phyloP scores from a whole-genome alignment of 495 filamentous ascomycete species.

The Alectoria sarmentosa region DNA sequence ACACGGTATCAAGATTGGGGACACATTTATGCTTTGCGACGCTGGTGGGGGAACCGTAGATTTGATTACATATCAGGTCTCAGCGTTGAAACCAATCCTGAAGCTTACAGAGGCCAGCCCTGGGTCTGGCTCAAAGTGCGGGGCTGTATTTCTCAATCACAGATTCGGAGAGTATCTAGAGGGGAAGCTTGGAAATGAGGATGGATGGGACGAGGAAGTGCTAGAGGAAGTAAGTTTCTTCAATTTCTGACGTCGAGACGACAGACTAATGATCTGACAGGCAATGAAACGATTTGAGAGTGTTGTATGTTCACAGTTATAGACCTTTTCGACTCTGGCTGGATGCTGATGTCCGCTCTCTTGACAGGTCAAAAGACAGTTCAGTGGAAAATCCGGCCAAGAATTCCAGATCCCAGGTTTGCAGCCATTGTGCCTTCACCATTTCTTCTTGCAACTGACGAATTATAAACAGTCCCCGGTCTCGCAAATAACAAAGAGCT shows the following conservation, averaged over 20 bases:
- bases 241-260: neutral
- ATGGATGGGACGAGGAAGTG: conserved; percentile 51
- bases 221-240: conserved; percentile 40
- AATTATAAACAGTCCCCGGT: conserved; percentile 17
- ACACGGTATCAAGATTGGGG: conserved; percentile 54
- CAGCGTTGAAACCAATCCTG: conserved; percentile 33
- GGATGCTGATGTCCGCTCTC: neutral
- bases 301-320: conserved; percentile 1
- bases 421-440: neutral
- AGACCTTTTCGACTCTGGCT: neutral
- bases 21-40: conserved; percentile 71
- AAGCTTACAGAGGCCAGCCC: conserved; percentile 58
- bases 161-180: conserved; percentile 61
- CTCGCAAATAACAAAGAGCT: conserved; percentile 37
- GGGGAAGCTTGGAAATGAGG: conserved; percentile 50
- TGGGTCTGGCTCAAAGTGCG: conserved; percentile 59
- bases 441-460: neutral
- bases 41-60: conserved; percentile 73
- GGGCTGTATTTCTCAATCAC: conserved; percentile 63
- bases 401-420: conserved; percentile 24
- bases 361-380: conserved; percentile 18
- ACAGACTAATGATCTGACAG: neutral
- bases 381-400: conserved; percentile 19
- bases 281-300: conserved; percentile 23
- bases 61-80: conserved; percentile 48